phyloP scores from a whole-genome alignment of 371 early-diverging fungal genomes.

The Furculomyces boomerangus region DNA sequence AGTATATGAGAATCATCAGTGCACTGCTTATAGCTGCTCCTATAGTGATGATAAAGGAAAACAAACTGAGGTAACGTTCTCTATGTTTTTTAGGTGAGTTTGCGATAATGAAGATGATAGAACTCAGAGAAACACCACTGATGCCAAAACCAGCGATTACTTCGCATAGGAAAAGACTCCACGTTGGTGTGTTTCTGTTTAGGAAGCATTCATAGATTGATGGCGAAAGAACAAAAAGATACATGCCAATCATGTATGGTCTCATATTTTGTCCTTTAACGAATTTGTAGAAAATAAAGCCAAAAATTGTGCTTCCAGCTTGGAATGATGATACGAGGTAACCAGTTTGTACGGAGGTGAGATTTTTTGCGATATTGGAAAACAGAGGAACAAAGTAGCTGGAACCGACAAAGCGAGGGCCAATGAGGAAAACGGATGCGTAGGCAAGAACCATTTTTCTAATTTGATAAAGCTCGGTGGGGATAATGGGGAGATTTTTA shows the following conservation, averaged over 20 bases:
- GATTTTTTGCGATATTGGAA: not conserved
- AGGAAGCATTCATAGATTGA: not conserved
- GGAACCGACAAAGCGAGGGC: not conserved
- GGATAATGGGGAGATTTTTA: not conserved
- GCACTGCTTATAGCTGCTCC: not conserved
- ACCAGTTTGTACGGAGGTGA: not conserved
- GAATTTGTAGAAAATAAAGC: not conserved
- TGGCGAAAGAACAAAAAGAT: not conserved
- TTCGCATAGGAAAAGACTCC: not conserved
- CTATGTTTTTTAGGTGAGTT: not conserved
- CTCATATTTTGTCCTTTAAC: not conserved
- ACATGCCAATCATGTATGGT: no score
- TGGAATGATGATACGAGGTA: not conserved
- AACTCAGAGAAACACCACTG: not conserved
- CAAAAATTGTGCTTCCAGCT: not conserved
- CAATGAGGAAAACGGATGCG: not conserved
- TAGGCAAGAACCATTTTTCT: not conserved
- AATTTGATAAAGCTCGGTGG: not conserved
- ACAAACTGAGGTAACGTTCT: not conserved
- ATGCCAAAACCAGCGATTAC: conserved; percentile 1
- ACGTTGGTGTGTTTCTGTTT: not conserved
- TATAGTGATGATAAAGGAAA: not conserved
- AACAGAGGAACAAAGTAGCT: not conserved
- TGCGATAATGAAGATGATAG: not conserved
- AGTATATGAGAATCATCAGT: not conserved